A percentile compares a stretch with the other conserved stretches of the same genome.
These are phyloP conservation scores for Penicillium freii DNA, from an alignment of 2,329 filamentous ascomycete genomes.

Conservation along the genomic window DNA sequence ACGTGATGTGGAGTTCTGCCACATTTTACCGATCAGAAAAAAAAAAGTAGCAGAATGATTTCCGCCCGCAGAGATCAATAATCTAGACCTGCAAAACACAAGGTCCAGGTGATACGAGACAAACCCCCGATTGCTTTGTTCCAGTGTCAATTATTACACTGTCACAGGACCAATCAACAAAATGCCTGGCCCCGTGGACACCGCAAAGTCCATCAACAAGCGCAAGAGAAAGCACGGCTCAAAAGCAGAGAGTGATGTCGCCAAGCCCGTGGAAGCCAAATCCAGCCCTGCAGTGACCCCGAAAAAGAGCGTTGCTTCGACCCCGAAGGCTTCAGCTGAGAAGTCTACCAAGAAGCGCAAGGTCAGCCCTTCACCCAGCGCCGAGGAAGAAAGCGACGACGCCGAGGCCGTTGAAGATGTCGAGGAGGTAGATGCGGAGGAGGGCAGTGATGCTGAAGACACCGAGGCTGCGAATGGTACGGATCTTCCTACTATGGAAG, in stretches of 20 bases:
- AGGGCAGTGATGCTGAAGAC: conserved; percentile 29
- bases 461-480: conserved; percentile 25
- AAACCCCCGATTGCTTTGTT: conserved; percentile 9
- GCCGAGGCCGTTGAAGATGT: conserved; percentile 19
- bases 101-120: conserved; percentile 11
- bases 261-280: conserved; percentile 27
- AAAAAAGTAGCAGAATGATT: conserved; percentile 28
- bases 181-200: conserved; percentile 40
- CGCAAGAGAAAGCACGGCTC: conserved; percentile 46
- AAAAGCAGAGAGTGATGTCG: conserved; percentile 27
- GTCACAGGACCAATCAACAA: conserved; percentile 19
- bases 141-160: conserved; percentile 4
- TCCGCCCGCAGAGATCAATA: conserved; percentile 22
- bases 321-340: conserved; percentile 25
- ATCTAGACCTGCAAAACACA: conserved; percentile 28
- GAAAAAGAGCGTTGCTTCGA: conserved; percentile 20
- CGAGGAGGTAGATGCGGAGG: conserved; percentile 34
- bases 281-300: conserved; percentile 20
- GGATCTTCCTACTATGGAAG: conserved; percentile 53
- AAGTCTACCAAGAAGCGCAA: conserved; percentile 40
- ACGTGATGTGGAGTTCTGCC: conserved; percentile 35
- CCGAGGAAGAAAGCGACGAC: conserved; percentile 36
- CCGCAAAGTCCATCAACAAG: conserved; percentile 43
- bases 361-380: conserved; percentile 36
- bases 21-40: conserved; percentile 25